Base-by-base conservation (phyloP, 2,329 filamentous ascomycete genomes). In the Penicillium brevicompactum region DNA sequence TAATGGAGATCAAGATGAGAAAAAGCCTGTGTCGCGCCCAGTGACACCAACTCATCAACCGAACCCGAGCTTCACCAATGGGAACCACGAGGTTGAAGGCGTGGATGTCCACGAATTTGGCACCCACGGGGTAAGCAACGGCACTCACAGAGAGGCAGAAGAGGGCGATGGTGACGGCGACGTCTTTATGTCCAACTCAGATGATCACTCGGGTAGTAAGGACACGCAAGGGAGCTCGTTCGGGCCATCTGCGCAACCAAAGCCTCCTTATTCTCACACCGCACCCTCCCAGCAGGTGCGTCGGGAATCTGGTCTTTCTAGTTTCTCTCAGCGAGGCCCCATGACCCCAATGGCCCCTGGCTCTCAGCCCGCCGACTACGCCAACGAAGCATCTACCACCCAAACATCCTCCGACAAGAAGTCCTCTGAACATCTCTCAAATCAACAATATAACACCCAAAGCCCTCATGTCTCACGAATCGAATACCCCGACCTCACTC, bases 361-460 rank as follows among this genome's bases (percentile, higher is more conserved):
- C 55, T 84, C 84, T 31, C 80, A 86, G 67, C 76, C 80, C 14
- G 77, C 78, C 21, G 83, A 87, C 83, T 87, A 86, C 55, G 77
- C 87, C 50, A 97, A 97, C 66, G 92, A 96, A 67, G 93, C 92
- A 1, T 96, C 92, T 2, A 95, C 92, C 1, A 97, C 92, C 1
- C 87, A 86, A 21, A 88, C 87, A 2, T 96, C 92, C 2, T 88
- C 85, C 3, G 85, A 87, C n/a, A 94, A 96, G 75, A 87, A 85
- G 71, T 92, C 90, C 2, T 91, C 90, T 1, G 86, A 89, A 58
- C 84, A 85, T 5, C 91, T 88, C 3, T 87, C 86, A 11, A 87
- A 84, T 1, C 86, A 84, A 2, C 82, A 84, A 60, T 82, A 83
- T 70, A 87, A 88, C 69, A 90, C 88, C 0, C 89, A 92, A 69